These are phyloP conservation scores for Phoma sp. DNA, from an alignment of 2,329 filamentous ascomycete species.

Conservation along the genomic window DNA sequence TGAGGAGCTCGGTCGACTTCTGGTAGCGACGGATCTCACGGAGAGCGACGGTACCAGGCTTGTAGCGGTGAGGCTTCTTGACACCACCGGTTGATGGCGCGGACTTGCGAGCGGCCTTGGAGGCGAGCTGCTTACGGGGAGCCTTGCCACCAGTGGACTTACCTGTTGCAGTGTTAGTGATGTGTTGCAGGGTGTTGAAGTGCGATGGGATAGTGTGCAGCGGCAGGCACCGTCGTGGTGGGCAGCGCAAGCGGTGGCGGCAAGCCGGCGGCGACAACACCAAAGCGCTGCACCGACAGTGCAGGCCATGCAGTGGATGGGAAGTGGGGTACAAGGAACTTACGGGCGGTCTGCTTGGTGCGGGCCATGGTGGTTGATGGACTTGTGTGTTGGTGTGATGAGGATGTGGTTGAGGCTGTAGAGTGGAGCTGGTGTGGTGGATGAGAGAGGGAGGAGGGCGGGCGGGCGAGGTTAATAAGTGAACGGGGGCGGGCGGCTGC, in stretches of 20 bases:
- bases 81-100: slow-evolving; percentile 88
- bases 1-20: slow-evolving; percentile 84
- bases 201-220: slow-evolving; percentile 6
- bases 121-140: slow-evolving; percentile 94
- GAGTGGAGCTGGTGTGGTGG: slow-evolving; percentile 45
- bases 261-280: slow-evolving; percentile 21
- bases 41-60: slow-evolving; percentile 76
- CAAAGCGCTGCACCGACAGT: slow-evolving; percentile 27
- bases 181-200: slow-evolving; percentile 15
- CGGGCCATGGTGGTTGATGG: slow-evolving; percentile 55
- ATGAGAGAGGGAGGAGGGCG: slow-evolving; percentile 45
- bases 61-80: slow-evolving; percentile 65
- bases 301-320: slow-evolving; percentile 23
- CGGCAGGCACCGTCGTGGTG: slow-evolving; percentile 14
- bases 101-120: slow-evolving; percentile 98
- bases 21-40: slow-evolving; percentile 93
- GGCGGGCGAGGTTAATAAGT: slow-evolving; percentile 51
- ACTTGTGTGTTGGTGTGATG: slow-evolving; percentile 5
- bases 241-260: slow-evolving; percentile 25
- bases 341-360: slow-evolving; percentile 65
- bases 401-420: slow-evolving; percentile 19
- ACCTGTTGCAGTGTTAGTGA: slow-evolving; percentile 57
- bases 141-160: slow-evolving; percentile 79
- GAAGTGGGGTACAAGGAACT: slow-evolving; percentile 44
- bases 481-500: slow-evolving; percentile 43